Evolutionary conservation across 2,329 filamentous ascomycete species (phyloP), one percentile per base, ranked within the genome.

Genomic region (Cadophora malorum): DNA sequence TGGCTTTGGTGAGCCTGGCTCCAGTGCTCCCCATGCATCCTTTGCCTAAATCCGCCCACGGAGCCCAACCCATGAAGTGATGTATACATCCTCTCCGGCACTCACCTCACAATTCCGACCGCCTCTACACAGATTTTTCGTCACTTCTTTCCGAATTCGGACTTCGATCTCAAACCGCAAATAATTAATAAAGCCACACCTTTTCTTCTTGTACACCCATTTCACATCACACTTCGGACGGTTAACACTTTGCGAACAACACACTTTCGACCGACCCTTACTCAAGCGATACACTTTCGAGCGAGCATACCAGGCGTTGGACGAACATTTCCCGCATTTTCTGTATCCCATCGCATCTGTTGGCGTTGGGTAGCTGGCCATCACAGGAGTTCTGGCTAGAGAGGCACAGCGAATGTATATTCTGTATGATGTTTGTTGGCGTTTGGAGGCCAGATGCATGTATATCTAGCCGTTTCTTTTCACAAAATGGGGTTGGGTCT

Each of bases 11-110:
- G 50, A 53, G 45, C 49, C 33, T 31, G 61, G 61, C 31, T 59
- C 38, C 38, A 61, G 66, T 53, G 61, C 66, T 28, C 63, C 63
- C 19, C 53, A 64, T 19, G 53, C 66, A 35, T 60, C 61, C 31
- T 64, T 67, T 50, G 50, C 66, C 25, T 67, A 56, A 56, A 16
- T 3, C 7, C 47, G 4, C n/a, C 41, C 12, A 5, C n/a, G 7
- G 7, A 33, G 23, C 60, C 45, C 1, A 45, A 19, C 3, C 41
- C 41, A 45, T 2, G 41, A 45, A 45, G 41, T 45, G 41, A 16
- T 45, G 41, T 19, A 19, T 14, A 16, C 41, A 6, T 19, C 41
- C 16, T 45, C 41, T 16, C 10, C 41, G 6, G 16, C 41, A 19
- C 16, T 7, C 8, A 10, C 1, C 35, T 38, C 35, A 9, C 35